A percentile compares a stretch with the other conserved stretches of the same genome.
Evolutionary conservation across 352 stramenopile species (phyloP).

Genomic region (Hyaloperonospora brassicae): DNA sequence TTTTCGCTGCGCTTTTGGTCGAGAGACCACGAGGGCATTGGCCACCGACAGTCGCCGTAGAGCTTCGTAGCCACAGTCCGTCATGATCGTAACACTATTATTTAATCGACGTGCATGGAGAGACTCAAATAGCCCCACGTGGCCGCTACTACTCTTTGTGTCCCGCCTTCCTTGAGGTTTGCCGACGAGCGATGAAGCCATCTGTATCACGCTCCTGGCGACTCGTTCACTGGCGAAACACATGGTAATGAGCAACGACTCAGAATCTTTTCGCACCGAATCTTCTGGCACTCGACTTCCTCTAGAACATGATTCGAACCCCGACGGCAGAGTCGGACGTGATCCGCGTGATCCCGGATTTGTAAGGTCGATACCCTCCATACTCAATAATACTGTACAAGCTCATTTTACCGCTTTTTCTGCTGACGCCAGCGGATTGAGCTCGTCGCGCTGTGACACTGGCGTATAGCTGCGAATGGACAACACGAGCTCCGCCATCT

Average conservation of each 20-base stretch:
- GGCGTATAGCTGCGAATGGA: conserved; percentile 17
- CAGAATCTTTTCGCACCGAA: not conserved
- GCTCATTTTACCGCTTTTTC: no score
- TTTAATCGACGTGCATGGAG: conserved; percentile 22
- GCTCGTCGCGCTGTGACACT: not conserved
- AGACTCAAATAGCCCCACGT: not conserved
- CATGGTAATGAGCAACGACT: not conserved
- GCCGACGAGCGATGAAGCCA: no score
- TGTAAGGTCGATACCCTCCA: no score
- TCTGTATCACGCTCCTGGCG: no score
- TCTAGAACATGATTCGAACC: no score
- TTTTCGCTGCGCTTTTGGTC: conserved; percentile 70
- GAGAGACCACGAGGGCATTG: conserved; percentile 13
- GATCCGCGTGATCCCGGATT: no score
- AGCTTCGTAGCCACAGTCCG: not conserved
- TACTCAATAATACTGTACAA: no score
- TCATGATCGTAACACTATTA: conserved; percentile 27
- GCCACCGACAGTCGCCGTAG: conserved; percentile 15
- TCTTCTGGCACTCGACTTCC: not conserved
- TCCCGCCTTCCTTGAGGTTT: not conserved
- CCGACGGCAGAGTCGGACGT: no score
- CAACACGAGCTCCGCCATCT: conserved; percentile 8
- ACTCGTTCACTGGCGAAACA: no score
- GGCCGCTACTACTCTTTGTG: not conserved
- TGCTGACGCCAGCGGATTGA: no score